These are phyloP conservation scores for Alloteropsis semialata DNA, from an alignment of 176 grass and related monocot species.

Conservation along the genomic window DNA sequence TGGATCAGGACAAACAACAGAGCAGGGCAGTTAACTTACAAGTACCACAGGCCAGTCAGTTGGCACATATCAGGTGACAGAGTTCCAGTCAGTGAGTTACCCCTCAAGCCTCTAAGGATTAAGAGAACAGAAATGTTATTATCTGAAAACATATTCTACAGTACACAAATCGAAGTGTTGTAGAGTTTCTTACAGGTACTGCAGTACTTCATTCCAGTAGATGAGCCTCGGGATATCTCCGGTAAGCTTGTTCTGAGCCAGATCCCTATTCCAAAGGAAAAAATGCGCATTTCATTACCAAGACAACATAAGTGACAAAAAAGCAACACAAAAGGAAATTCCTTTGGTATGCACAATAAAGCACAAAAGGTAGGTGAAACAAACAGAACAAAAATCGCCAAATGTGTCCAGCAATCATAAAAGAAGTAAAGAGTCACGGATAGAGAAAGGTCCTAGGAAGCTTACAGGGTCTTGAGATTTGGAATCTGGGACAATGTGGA, in stretches of 20 bases:
- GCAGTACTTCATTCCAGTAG: conserved; percentile 99
- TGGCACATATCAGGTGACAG: conserved; percentile 97
- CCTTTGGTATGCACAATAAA: not conserved
- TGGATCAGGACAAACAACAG: not conserved
- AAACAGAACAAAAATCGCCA: conserved; percentile 6
- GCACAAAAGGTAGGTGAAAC: conserved; percentile 20
- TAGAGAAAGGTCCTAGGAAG: conserved; percentile 32
- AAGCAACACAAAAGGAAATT: not conserved
- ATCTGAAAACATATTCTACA: not conserved
- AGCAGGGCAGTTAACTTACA: conserved; percentile 56
- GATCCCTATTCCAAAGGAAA: conserved; percentile 53
- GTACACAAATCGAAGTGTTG: not conserved
- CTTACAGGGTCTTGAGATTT: conserved; percentile 92
- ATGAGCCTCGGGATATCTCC: conserved; percentile 93
- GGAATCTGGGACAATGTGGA: conserved; percentile 97
- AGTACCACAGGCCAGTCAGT: conserved; percentile 97
- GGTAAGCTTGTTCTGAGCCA: conserved; percentile 87
- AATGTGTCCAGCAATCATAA: conserved; percentile 22
- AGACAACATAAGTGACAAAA: not conserved
- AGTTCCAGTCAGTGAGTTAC: conserved; percentile 78
- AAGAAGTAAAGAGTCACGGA: conserved; percentile 28
- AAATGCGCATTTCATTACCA: conserved; percentile 1
- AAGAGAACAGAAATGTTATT: conserved; percentile 12
- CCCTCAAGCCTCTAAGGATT: conserved; percentile 74
- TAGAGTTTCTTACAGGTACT: conserved; percentile 71